A percentile compares a stretch with the other conserved stretches of the same genome.
Conservation (phyloP, 345 rosid genomes). For the Orychophragmus violaceus region DNA sequence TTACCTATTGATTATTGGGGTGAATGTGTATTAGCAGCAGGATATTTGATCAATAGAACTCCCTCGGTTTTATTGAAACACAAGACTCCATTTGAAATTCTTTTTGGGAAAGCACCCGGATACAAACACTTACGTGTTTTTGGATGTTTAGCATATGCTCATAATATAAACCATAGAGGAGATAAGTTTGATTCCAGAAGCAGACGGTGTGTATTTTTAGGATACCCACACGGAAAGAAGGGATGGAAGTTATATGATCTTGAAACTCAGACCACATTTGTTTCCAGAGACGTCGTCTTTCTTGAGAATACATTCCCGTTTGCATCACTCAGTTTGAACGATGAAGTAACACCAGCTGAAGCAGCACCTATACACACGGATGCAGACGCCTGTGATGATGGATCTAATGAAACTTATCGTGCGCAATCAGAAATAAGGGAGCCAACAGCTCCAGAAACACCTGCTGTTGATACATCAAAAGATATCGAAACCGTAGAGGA, state of each 20-base stretch:
- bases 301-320: neutral
- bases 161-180: neutral
- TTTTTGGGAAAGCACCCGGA: neutral
- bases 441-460: too few relatives aligned
- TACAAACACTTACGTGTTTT: neutral
- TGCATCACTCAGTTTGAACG: too few relatives aligned
- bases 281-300: neutral
- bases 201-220: neutral
- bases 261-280: neutral
- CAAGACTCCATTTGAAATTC: neutral
- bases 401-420: too few relatives aligned
- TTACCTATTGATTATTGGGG: neutral
- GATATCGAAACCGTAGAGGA: too few relatives aligned
- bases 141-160: neutral
- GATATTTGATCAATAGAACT: neutral
- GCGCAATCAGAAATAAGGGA: too few relatives aligned
- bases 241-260: neutral
- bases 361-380: too few relatives aligned
- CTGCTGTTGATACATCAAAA: too few relatives aligned
- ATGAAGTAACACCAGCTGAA: too few relatives aligned
- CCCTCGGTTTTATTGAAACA: neutral
- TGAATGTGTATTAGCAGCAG: neutral
- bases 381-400: too few relatives aligned
- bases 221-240: neutral
- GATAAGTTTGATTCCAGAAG: neutral